A percentile compares a stretch with the other conserved stretches of the same genome.
Evolutionary conservation across 805 yeast genomes (phyloP).

Genomic region (Cyberlindnera mycetangii): DNA sequence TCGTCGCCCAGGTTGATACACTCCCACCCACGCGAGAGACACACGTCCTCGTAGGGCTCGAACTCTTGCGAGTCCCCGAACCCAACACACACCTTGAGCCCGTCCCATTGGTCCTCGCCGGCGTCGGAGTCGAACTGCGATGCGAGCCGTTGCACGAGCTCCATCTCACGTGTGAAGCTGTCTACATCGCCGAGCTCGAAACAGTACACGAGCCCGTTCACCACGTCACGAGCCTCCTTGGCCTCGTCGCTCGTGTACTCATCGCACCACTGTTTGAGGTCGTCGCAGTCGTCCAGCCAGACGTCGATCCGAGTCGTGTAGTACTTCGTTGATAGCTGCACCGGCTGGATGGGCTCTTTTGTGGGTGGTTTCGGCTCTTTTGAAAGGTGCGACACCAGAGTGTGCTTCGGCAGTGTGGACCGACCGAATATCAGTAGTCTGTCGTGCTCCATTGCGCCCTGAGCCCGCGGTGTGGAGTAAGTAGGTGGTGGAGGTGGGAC

Average conservation of each 20-base stretch:
- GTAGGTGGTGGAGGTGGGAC: no score
- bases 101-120: conserved; percentile 10
- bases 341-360: conserved; percentile 6
- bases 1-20: conserved; percentile 33
- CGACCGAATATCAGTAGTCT: conserved; percentile 13
- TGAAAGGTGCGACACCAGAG: conserved; percentile 6
- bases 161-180: not conserved
- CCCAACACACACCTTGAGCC: conserved; percentile 25
- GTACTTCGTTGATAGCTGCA: conserved; percentile 32
- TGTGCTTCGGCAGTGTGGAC: conserved; percentile 6
- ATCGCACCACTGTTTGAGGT: conserved; percentile 32
- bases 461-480: no score
- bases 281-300: conserved; percentile 29
- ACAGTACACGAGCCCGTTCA: conserved; percentile 28
- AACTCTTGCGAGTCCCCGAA: conserved; percentile 28
- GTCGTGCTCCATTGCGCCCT: not conserved
- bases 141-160: not conserved
- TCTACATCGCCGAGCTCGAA: conserved; percentile 7
- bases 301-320: conserved; percentile 29
- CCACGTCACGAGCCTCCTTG: conserved; percentile 30
- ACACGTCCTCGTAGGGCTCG: conserved; percentile 36
- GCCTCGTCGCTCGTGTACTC: conserved; percentile 12
- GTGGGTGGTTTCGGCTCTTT: conserved; percentile 3
- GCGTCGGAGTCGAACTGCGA: conserved; percentile 1
- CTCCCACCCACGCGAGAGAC: conserved; percentile 38